Conservation (phyloP, 257 asterid genomes). For the Penstemon eatonii region DNA sequence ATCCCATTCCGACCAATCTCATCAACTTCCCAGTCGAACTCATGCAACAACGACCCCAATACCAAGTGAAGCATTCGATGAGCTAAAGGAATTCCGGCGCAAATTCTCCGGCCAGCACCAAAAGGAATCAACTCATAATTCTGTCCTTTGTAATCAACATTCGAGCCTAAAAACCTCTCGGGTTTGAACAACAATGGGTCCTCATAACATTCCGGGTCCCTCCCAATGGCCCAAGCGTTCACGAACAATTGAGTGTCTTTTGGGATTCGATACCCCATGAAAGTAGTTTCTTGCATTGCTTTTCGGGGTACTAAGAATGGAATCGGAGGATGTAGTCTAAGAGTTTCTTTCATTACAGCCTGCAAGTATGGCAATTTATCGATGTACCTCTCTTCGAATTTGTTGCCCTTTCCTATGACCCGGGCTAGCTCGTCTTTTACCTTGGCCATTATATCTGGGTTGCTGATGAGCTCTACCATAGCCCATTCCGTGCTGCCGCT, state of each 20-base stretch:
- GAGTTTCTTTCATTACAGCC: conserved; percentile 57
- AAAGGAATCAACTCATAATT: conserved; percentile 57
- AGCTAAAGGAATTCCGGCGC: conserved; percentile 63
- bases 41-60: conserved; percentile 53
- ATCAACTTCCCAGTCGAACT: conserved; percentile 57
- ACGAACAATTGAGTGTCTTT: conserved; percentile 50
- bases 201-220: conserved; percentile 56
- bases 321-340: conserved; percentile 56
- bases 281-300: conserved; percentile 40
- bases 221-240: conserved; percentile 62
- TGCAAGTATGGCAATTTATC: conserved; percentile 44
- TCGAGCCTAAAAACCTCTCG: conserved; percentile 55
- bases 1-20: conserved; percentile 26
- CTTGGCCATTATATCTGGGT: conserved; percentile 48
- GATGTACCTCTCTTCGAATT: conserved; percentile 44
- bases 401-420: conserved; percentile 36
- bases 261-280: conserved; percentile 53
- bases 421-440: conserved; percentile 38
- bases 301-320: conserved; percentile 56
- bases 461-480: conserved; percentile 60
- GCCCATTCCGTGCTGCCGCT: conserved; percentile 66
- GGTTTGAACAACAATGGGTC: conserved; percentile 53
- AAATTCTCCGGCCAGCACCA: conserved; percentile 62
- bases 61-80: conserved; percentile 62
- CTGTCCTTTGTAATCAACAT: conserved; percentile 55